phyloP scores from a whole-genome alignment of 352 stramenopile species.

The Phytophthora multivora region DNA sequence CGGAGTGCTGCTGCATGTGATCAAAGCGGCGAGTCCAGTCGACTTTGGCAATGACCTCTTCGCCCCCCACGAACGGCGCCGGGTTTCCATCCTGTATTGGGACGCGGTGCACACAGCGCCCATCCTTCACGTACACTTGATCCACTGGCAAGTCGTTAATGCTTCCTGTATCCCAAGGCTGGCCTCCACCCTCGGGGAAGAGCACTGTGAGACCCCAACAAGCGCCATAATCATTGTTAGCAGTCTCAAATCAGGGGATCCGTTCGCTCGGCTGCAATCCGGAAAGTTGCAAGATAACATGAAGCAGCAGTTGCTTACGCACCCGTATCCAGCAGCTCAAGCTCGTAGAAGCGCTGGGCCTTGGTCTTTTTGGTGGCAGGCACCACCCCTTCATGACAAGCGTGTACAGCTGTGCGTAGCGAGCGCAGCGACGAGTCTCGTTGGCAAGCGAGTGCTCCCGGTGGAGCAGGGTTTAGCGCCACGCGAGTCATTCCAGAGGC shows the following conservation, averaged over 20 bases:
- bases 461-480: slow-evolving; percentile 25
- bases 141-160: slow-evolving; percentile 56
- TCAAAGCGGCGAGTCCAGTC: slow-evolving; percentile 84
- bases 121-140: slow-evolving; percentile 68
- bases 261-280: not conserved
- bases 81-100: slow-evolving; percentile 19
- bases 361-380: slow-evolving; percentile 43
- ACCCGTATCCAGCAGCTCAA: slow-evolving; percentile 75
- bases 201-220: slow-evolving; percentile 49
- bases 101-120: slow-evolving; percentile 68
- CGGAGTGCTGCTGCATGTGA: slow-evolving; percentile 92
- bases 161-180: slow-evolving; percentile 82
- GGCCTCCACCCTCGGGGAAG: slow-evolving; percentile 87
- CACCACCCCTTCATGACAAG: slow-evolving; percentile 34
- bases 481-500: slow-evolving; percentile 9
- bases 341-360: slow-evolving; percentile 48
- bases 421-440: slow-evolving; percentile 65
- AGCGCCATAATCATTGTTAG: slow-evolving; percentile 19
- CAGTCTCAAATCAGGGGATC: slow-evolving; percentile 2
- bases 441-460: slow-evolving; percentile 66
- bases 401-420: slow-evolving; percentile 52
- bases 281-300: not conserved
- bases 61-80: slow-evolving; percentile 45
- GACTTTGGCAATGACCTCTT: slow-evolving; percentile 59
- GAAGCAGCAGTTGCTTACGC: slow-evolving; percentile 1